These are phyloP conservation scores for Pholiota molesta DNA, from an alignment of 768 basidiomycete genomes.

Conservation along the genomic window DNA sequence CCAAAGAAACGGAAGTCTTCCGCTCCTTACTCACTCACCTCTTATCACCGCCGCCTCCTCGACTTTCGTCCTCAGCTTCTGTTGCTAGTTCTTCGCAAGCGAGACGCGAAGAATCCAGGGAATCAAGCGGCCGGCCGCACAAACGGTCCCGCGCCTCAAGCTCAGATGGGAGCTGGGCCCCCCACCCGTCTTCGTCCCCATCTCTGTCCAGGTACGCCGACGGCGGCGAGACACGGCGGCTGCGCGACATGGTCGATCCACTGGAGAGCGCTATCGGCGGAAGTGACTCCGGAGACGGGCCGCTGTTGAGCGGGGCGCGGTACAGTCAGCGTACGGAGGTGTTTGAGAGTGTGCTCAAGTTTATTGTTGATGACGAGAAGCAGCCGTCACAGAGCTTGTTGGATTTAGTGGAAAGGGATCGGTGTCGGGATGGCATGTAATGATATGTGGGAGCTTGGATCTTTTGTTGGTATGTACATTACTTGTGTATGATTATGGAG, in stretches of 20 bases:
- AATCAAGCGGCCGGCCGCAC: constrained; percentile 31
- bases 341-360: constrained; percentile 68
- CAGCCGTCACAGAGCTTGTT: constrained; percentile 67
- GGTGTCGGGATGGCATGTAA: constrained; percentile 12
- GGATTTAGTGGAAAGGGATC: constrained; percentile 56
- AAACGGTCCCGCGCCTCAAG: constrained; percentile 49
- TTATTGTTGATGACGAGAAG: constrained; percentile 64
- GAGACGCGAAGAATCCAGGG: constrained; percentile 33
- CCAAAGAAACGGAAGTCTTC: constrained; percentile 63
- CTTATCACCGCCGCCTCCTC: constrained; percentile 42
- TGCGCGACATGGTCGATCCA: constrained; percentile 33
- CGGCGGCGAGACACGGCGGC: constrained; percentile 20
- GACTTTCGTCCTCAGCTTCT: constrained; percentile 1
- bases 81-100: constrained; percentile 7
- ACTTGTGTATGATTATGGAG: not conserved
- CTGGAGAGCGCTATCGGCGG: constrained; percentile 21
- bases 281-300: constrained; percentile 6
- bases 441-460: not conserved
- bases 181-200: not conserved
- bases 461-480: not conserved
- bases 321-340: constrained; percentile 70
- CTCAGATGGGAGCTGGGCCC: constrained; percentile 29
- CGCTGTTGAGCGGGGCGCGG: constrained; percentile 43
- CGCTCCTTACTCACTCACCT: constrained; percentile 69
- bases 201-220: not conserved